phyloP scores from a whole-genome alignment of 257 asterid genomes.

The Solanum okadae region DNA sequence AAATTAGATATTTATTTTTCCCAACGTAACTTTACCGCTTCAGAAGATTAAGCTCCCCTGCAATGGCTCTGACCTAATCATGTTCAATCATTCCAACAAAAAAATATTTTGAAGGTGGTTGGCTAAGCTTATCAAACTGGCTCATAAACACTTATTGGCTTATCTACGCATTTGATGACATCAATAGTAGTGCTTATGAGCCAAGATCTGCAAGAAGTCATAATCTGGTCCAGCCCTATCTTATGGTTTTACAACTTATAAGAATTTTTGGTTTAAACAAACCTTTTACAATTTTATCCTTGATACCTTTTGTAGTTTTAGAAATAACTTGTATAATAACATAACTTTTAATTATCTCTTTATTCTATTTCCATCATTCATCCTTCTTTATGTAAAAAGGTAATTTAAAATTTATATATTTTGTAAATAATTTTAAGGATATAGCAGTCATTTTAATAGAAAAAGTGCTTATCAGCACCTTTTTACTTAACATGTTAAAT shows the following conservation, averaged over 20 bases:
- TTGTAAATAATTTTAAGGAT: not conserved
- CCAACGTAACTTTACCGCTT: not conserved
- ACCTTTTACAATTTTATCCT: not conserved
- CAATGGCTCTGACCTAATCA: not conserved
- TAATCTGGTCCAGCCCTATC: not conserved
- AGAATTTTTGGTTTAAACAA: not conserved
- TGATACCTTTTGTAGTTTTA: not conserved
- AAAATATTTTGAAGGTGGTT: not conserved
- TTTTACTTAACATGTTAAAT: not conserved
- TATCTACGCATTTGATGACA: not conserved
- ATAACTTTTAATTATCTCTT: not conserved
- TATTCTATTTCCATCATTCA: not conserved
- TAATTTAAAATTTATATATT: not conserved
- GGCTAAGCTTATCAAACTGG: not conserved
- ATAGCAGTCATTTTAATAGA: not conserved
- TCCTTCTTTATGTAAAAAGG: not conserved
- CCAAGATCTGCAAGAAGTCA: not conserved
- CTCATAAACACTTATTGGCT: not conserved
- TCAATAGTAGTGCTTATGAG: not conserved
- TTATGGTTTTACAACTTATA: not conserved
- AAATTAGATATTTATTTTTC: not conserved
- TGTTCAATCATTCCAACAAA: not conserved
- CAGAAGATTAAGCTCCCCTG: not conserved
- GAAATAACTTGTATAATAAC: not conserved
- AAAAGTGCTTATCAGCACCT: not conserved